phyloP scores from a whole-genome alignment of 768 basidiomycete species.

The Tulasnella sp. region DNA sequence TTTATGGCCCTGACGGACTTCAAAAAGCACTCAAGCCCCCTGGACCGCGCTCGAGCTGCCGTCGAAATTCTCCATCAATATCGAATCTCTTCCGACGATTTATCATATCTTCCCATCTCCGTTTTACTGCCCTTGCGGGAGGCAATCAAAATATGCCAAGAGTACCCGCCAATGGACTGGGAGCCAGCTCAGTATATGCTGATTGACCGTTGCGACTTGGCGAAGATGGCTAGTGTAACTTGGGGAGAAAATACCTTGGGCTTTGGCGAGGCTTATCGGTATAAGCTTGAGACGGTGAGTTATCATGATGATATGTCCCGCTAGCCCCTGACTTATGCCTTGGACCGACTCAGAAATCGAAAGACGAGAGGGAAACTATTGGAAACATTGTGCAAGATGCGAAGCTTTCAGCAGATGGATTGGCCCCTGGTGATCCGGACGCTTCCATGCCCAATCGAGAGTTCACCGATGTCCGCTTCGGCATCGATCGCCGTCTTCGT shows the following conservation, averaged over 20 bases:
- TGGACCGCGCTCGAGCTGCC: slow-evolving; percentile 58
- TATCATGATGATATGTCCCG: slow-evolving; percentile 40
- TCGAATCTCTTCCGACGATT: slow-evolving; percentile 46
- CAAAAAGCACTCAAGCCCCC: slow-evolving; percentile 28
- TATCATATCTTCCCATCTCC: slow-evolving; percentile 62
- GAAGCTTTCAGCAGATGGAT: slow-evolving; percentile 23
- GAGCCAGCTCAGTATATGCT: slow-evolving; percentile 61
- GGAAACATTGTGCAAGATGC: slow-evolving; percentile 29
- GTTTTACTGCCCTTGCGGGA: slow-evolving; percentile 77
- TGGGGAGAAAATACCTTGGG: slow-evolving; percentile 3
- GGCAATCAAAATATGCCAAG: slow-evolving; percentile 77
- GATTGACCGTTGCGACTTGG: slow-evolving; percentile 71
- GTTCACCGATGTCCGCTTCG: slow-evolving; percentile 81
- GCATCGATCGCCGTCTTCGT: slow-evolving; percentile 81
- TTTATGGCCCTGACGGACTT: slow-evolving; percentile 30
- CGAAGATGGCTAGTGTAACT: slow-evolving; percentile 48
- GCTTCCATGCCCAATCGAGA: slow-evolving; percentile 47
- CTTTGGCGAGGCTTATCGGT: slow-evolving; percentile 50
- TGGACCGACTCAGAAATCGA: slow-evolving; percentile 45
- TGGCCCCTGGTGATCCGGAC: slow-evolving; percentile 25
- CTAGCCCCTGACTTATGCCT: slow-evolving; percentile 22
- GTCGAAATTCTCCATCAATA: slow-evolving; percentile 54
- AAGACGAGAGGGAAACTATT: slow-evolving; percentile 28
- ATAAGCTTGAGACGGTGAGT: slow-evolving; percentile 53
- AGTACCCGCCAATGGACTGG: slow-evolving; percentile 73